Conservation (phyloP, 306 rosid genomes). For the Sicyos edulis region DNA sequence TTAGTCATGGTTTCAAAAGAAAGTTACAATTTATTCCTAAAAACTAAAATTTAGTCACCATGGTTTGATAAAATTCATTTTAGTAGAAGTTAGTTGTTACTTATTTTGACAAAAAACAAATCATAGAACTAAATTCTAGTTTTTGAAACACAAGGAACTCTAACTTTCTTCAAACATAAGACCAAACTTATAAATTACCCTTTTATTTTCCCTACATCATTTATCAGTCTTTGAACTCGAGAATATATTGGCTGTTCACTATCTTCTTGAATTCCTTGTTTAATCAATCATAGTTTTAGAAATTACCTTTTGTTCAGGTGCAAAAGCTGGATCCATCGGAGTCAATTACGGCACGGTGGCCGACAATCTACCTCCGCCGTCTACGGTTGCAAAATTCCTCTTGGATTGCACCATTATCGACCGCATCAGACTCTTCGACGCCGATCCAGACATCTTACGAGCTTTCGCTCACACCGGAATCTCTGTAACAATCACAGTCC, state of each 20-base stretch:
- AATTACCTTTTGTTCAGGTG: constrained; percentile 27
- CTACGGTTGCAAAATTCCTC: constrained; percentile 49
- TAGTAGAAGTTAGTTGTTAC: no score
- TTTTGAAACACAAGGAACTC: no score
- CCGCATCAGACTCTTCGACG: constrained; percentile 48
- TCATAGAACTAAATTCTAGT: no score
- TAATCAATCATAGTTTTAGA: background rate
- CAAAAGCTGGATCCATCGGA: constrained; percentile 48
- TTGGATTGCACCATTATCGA: constrained; percentile 44
- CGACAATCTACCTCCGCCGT: constrained; percentile 59
- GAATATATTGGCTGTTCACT: background rate
- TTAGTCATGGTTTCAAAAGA: no score
- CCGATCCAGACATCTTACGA: constrained; percentile 40
- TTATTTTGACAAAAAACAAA: no score
- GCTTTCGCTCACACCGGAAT: constrained; percentile 55
- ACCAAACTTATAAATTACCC: no score
- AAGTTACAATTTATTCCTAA: no score
- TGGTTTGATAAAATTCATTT: no score
- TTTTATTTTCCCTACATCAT: no score
- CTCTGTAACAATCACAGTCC: constrained; percentile 44
- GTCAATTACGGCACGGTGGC: constrained; percentile 74
- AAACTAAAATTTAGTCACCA: no score
- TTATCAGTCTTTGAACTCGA: no score
- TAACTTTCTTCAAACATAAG: no score
- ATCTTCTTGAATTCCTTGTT: background rate